Evolutionary conservation across 164 flowering plant genomes (phyloP).

Genomic region (Aristolochia fimbriata): DNA sequence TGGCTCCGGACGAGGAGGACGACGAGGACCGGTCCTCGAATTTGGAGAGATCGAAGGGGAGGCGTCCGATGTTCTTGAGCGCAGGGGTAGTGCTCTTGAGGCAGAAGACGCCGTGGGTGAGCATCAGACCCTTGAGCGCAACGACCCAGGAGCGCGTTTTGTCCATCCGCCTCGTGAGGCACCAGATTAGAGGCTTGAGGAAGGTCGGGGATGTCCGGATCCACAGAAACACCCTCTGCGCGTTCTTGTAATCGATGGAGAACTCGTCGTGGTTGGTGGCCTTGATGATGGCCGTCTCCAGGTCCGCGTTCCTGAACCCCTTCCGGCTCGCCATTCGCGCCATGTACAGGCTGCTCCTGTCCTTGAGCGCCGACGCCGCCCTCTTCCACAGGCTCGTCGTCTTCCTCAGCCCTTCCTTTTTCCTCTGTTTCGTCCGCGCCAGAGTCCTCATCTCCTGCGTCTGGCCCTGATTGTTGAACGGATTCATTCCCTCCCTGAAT

Average conservation of each 20-base stretch:
- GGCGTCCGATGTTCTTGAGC: conserved; percentile 31
- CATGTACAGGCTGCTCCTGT: conserved; percentile 43
- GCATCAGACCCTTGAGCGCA: conserved; percentile 68
- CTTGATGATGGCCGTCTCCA: conserved; percentile 58
- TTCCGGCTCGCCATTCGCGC: conserved; percentile 27
- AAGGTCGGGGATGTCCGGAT: conserved; percentile 38
- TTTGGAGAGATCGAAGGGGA: conserved; percentile 71
- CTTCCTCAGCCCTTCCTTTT: not conserved
- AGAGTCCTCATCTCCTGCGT: too few relatives aligned
- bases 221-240: conserved; percentile 50
- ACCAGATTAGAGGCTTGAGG: conserved; percentile 35
- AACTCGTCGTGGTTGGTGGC: conserved; percentile 75
- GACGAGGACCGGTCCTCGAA: conserved; percentile 37
- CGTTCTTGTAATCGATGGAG: conserved; percentile 45
- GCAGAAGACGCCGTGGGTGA: conserved; percentile 62
- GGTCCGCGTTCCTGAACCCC: conserved; percentile 32
- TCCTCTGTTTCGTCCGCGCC: too few relatives aligned
- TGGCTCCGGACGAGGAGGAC: not conserved
- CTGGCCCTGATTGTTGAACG: too few relatives aligned
- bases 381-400: conserved; percentile 48
- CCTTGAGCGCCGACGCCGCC: conserved; percentile 56
- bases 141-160: conserved; percentile 67
- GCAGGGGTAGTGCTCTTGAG: conserved; percentile 34
- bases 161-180: conserved; percentile 40
- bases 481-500: too few relatives aligned